Evolutionary conservation across 345 rosid genomes (phyloP), one percentile per base, ranked within the genome.

Genomic region (Eucalyptus decipiens): DNA sequence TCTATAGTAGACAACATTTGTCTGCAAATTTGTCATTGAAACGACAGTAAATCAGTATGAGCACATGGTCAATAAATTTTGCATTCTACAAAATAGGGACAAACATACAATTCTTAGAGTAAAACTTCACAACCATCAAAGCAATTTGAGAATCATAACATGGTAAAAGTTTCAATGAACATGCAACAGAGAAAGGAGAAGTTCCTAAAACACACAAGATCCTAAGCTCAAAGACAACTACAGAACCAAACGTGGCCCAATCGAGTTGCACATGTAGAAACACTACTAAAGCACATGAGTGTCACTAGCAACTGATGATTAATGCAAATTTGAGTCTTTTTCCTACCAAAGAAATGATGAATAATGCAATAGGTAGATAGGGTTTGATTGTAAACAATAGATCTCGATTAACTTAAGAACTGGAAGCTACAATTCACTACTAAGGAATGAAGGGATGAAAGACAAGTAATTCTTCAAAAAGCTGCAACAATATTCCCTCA

Each of bases 1-100:
- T 69, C 95, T 94, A 90, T 98, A 98, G 92, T 98, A 98, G 12
- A 93, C 89, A 30, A 92, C 93, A 52, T 95, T 97, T 87, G 96
- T 97, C 99, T 98, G 96, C 91, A 90, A 93, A 88, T 40, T 88
- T 40, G 23, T 43, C 90, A 86, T 32, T 37, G 67, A 49, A 48
- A 52, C 1, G 34, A 67, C 21, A 50, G 76, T 65, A 42, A 86
- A 87, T 81, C 76, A 90, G 69, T 76, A 51, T 76, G 5, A 21
- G 83, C 13, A 11, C 83, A 37, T 76, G 26, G 12, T 1, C 83
- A 72, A 37, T 37, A 72, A 18, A 72, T 37, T 72, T 72, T 42
- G 6, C 81, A 72, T 34, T 18, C 43, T 5, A 72, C 26, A 72
- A 72, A 72, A 23, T 72, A 12, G 45, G 81, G 81, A 76, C 83